Evolutionary conservation across 768 basidiomycete species (phyloP).

Genomic region (Naganishia randhawae): DNA sequence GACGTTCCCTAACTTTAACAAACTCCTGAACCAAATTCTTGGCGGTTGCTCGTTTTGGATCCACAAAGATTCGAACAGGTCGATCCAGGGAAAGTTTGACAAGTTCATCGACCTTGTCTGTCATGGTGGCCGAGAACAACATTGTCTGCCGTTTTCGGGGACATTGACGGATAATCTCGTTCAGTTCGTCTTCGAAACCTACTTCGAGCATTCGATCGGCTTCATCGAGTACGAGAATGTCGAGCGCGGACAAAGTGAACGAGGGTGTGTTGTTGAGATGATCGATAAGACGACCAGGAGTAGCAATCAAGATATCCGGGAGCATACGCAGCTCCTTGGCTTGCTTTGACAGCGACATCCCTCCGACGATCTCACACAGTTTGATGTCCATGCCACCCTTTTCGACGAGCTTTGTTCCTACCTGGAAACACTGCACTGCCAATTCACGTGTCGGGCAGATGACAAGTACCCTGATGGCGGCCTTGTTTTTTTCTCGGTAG

Average conservation of each 20-base stretch:
- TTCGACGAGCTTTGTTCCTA: conserved; percentile 72
- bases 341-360: conserved; percentile 87
- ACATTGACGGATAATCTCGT: conserved; percentile 88
- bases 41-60: conserved; percentile 83
- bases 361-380: conserved; percentile 90
- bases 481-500: conserved; percentile 84
- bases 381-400: conserved; percentile 65
- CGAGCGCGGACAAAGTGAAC: conserved; percentile 85
- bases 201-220: conserved; percentile 88
- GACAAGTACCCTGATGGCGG: conserved; percentile 71
- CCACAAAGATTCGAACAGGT: conserved; percentile 91
- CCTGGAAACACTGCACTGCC: conserved; percentile 91
- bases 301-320: conserved; percentile 92
- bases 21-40: conserved; percentile 88
- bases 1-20: conserved; percentile 74
- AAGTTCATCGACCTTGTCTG: conserved; percentile 88
- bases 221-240: conserved; percentile 92
- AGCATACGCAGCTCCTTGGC: conserved; percentile 76
- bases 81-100: conserved; percentile 85
- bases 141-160: conserved; percentile 82
- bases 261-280: conserved; percentile 92
- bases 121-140: conserved; percentile 99
- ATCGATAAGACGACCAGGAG: conserved; percentile 95
- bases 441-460: conserved; percentile 93
- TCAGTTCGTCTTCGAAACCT: conserved; percentile 89